Conservation (phyloP, 1,284 basidiomycete species). For the Leccinum huronense region DNA sequence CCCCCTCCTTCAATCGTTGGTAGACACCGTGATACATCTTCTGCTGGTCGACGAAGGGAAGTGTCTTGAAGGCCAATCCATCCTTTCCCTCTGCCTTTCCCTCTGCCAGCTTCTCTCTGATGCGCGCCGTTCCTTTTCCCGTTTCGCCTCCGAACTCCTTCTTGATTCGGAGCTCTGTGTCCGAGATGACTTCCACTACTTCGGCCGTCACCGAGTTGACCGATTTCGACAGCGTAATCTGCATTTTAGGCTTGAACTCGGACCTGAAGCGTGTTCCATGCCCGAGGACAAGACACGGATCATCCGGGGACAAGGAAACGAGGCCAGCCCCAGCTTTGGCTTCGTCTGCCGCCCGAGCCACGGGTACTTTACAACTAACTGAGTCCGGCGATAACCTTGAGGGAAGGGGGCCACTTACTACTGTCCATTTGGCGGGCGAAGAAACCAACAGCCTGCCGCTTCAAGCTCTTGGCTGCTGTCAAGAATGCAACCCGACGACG, state of each 20-base stretch:
- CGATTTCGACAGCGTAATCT: constrained; percentile 86
- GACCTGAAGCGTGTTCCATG: constrained; percentile 76
- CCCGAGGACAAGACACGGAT: constrained; percentile 80
- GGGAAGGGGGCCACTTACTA: constrained; percentile 58
- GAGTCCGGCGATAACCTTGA: constrained; percentile 12
- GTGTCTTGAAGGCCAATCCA: constrained; percentile 73
- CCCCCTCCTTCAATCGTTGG: constrained; percentile 81
- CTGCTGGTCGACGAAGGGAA: constrained; percentile 89
- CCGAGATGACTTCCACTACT: constrained; percentile 86
- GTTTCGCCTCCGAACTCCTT: constrained; percentile 85
- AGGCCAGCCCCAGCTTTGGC: constrained; percentile 79
- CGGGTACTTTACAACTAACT: constrained; percentile 66
- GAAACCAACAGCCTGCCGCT: constrained; percentile 78
- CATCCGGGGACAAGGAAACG: constrained; percentile 71
- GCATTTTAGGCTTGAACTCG: constrained; percentile 79
- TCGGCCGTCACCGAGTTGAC: constrained; percentile 80
- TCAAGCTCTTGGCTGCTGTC: constrained; percentile 91
- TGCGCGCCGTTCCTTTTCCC: constrained; percentile 70
- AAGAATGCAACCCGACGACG: constrained; percentile 85
- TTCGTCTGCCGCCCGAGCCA: constrained; percentile 88
- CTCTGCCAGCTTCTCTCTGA: constrained; percentile 68
- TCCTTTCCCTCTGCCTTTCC: constrained; percentile 49
- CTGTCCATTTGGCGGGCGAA: constrained; percentile 86
- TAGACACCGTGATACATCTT: constrained; percentile 97
- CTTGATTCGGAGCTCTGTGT: constrained; percentile 84